Evolutionary conservation across 2,329 filamentous ascomycete species (phyloP), one percentile per base, ranked within the genome.

Genomic region (Trichoderma gracile): DNA sequence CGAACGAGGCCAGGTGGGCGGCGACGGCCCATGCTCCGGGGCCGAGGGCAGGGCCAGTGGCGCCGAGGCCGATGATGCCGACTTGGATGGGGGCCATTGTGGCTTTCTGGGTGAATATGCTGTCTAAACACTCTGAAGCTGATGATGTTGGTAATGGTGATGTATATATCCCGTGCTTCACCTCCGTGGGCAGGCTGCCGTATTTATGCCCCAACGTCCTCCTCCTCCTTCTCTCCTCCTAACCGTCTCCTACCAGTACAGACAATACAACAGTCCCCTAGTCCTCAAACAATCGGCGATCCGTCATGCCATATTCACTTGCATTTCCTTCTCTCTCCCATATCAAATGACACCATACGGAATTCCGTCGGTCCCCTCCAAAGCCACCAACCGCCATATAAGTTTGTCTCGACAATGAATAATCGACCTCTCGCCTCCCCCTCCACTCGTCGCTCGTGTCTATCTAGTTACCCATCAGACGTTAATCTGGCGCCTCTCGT

Each of bases 1-100:
- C 70, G 0, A 78, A 72, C 0, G 81, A 78, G 25, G 78, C 71
- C 12, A 88, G 79, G 70, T 86, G 86, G 73, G 66, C 79, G 73
- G 9, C 79, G 82, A 62, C 86, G 78, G 42, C 83, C 85, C 68
- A 86, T 77, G 40, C n/a, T 19, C 67, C 67, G 2, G 63, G 42
- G 3, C 60, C 55, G 9, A 59, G 15, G 5, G 23, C n/a, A n/a
- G 45, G 52, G 3, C 21, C 30, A 6, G 59, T 56, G 25, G 63
- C 56, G 15, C 63, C 52, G 25, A 71, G 68, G 19, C 69, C 70
- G 21, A 72, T 65, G 45, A 72, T 54, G 30, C 66, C 69, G 19
- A 69, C 65, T 23, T 67, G 62, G 19, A 68, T 68, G 17, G 69
- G 68, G 4, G 68, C 66, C 68, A 70, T 70, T 52, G 21, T 42